phyloP scores from a whole-genome alignment of 2,329 filamentous ascomycete species.

The Ophiostoma populinum region DNA sequence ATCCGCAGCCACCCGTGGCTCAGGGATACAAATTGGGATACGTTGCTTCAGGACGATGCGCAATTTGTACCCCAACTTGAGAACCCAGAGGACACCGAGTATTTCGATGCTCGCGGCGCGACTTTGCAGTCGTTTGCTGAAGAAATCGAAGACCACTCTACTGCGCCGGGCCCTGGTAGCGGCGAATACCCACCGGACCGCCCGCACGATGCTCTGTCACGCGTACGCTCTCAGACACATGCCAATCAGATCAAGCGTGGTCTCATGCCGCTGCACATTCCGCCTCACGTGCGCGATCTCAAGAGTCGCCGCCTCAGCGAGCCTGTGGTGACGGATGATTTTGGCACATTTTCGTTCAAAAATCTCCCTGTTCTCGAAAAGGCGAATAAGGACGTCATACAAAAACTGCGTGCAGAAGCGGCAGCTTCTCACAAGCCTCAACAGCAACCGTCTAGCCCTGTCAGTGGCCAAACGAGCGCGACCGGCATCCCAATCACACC shows the following conservation, averaged over 20 bases:
- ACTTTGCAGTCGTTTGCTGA: slow-evolving; percentile 84
- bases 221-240: slow-evolving; percentile 75
- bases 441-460: slow-evolving; percentile 24
- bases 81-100: slow-evolving; percentile 94
- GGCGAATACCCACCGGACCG: slow-evolving; percentile 58
- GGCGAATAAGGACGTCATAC: slow-evolving; percentile 96
- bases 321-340: slow-evolving; percentile 76
- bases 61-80: slow-evolving; percentile 87
- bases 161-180: slow-evolving; percentile 53
- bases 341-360: slow-evolving; percentile 93
- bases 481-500: background rate
- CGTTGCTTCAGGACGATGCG: slow-evolving; percentile 81
- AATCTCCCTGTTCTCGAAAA: slow-evolving; percentile 93
- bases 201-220: slow-evolving; percentile 84
- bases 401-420: slow-evolving; percentile 84
- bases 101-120: slow-evolving; percentile 84
- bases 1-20: slow-evolving; percentile 88
- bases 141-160: slow-evolving; percentile 78
- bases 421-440: slow-evolving; percentile 47
- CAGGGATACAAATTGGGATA: slow-evolving; percentile 71
- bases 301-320: slow-evolving; percentile 81
- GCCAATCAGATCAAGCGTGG: slow-evolving; percentile 78
- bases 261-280: slow-evolving; percentile 89
- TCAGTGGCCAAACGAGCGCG: slow-evolving; percentile 13
- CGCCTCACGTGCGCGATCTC: slow-evolving; percentile 83